Evolutionary conservation across 768 basidiomycete species (phyloP), one percentile per base, ranked within the genome.

Genomic region (Brasilioporus rufonigricans): DNA sequence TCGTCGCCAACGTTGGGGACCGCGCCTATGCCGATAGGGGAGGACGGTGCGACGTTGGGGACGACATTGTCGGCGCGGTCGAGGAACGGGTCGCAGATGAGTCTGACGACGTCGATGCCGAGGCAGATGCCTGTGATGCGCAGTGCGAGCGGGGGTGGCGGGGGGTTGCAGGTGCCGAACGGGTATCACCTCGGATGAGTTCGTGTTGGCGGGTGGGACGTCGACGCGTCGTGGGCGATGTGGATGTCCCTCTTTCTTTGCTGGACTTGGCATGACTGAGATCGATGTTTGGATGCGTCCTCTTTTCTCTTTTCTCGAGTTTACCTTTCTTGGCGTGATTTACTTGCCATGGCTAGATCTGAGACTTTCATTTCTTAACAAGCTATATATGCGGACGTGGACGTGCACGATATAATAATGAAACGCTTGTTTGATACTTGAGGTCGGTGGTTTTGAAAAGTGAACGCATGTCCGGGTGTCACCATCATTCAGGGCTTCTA

Each of bases 81-180:
- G 60, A 75, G 84, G 60, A 89, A 87, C 58, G 76, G 77, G 9
- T 89, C 87, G 5, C 80, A 84, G 68, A 78, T 84, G 66, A 89
- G 80, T 65, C 65, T 89, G 38, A 75, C 81, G 35, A 75, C 73
- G n/a, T 65, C 83, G 55, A 71, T 76, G 31, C 76, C 85, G 40
- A 76, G 85, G 48, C 75, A 73, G 49, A 60, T 55, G 46, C 65
- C 74, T 9, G 55, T 74, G 16, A 73, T 71, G 61, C 74, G 79
- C 56, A 65, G 70, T 18, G 66, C 51, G 43, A 76, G 73, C 31
- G 33, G 21, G 4, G 43, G 55, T 35, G 75, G 73, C 31, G 38
- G 19, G 5, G 41, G 55, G 43, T 44, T 66, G 51, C 58, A 63
- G 23, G 18, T 49, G 1, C 45, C 62, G 2, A 65, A 43, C n/a